Evolutionary conservation across 1,284 basidiomycete species (phyloP).

Genomic region (Vanrija sp.): DNA sequence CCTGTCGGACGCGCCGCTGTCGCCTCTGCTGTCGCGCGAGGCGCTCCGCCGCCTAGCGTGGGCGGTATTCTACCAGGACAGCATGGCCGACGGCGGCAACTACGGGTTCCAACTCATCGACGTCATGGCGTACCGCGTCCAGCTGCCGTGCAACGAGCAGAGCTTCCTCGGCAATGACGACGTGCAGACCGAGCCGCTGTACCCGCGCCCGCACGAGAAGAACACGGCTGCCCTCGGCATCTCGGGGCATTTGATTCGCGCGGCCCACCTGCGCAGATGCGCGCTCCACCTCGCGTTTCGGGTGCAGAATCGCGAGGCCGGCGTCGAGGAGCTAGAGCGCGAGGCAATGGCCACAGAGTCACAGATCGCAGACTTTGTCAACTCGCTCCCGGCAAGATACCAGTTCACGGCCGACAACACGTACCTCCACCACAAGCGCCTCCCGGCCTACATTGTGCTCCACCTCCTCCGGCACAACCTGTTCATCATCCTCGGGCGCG

Average conservation of each 20-base stretch:
- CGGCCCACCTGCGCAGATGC: background rate
- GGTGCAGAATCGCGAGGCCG: slow-evolving; percentile 1
- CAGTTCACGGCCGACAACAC: slow-evolving; percentile 4
- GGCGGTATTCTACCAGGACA: slow-evolving; percentile 22
- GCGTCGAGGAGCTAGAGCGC: background rate
- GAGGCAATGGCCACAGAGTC: background rate
- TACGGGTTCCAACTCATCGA: slow-evolving; percentile 12
- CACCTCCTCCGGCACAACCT: slow-evolving; percentile 20
- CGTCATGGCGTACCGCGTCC: slow-evolving; percentile 11
- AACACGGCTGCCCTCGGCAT: background rate
- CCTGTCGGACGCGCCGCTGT: background rate
- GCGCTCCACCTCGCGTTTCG: slow-evolving; percentile 1
- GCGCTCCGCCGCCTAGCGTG: slow-evolving; percentile 22
- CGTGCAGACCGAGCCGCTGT: slow-evolving; percentile 7
- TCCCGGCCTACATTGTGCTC: slow-evolving; percentile 3
- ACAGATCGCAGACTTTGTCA: background rate
- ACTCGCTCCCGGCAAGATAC: slow-evolving; percentile 2
- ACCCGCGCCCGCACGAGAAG: background rate
- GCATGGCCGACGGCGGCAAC: slow-evolving; percentile 19
- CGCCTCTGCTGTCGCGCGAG: slow-evolving; percentile 15
- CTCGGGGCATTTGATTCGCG: slow-evolving; percentile 2
- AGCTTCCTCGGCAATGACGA: slow-evolving; percentile 9
- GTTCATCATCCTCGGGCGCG: slow-evolving; percentile 15
- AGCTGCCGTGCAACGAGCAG: slow-evolving; percentile 16
- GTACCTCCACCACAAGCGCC: slow-evolving; percentile 1